These are phyloP conservation scores for Periglandula ipomoeae DNA, from an alignment of 2,329 filamentous ascomycete genomes.

Conservation along the genomic window DNA sequence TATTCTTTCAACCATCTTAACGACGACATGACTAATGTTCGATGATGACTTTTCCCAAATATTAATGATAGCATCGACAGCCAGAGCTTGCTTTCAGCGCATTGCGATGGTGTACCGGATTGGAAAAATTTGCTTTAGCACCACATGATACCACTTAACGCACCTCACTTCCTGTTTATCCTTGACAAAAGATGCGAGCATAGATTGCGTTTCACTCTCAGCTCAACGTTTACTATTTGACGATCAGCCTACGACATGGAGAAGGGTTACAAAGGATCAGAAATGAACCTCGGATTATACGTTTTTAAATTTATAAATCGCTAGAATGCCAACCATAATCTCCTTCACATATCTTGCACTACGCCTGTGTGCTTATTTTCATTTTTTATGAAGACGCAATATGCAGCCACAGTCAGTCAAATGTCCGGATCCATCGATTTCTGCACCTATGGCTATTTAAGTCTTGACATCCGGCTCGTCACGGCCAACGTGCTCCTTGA, in stretches of 20 bases:
- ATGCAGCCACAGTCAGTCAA: not conserved
- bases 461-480: constrained; percentile 96
- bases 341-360: not conserved
- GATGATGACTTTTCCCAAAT: not conserved
- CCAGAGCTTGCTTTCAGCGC: not conserved
- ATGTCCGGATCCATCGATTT: not conserved
- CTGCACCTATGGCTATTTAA: constrained; percentile 35
- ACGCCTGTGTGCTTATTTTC: not conserved
- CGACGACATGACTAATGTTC: not conserved
- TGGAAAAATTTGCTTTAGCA: not conserved
- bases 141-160: not conserved
- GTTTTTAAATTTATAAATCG: constrained; percentile 1
- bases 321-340: not conserved
- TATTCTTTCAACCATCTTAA: constrained; percentile 22
- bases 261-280: not conserved
- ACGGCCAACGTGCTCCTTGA: constrained; percentile 87
- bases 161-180: not conserved
- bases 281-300: not conserved
- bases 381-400: not conserved
- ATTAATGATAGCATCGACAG: not conserved
- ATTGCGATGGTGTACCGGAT: not conserved
- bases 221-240: not conserved
- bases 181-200: not conserved
- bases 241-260: not conserved
- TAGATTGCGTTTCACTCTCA: not conserved